A percentile compares a stretch with the other conserved stretches of the same genome.
Conservation (phyloP, 805 yeast genomes). For the Yarrowia sp. region DNA sequence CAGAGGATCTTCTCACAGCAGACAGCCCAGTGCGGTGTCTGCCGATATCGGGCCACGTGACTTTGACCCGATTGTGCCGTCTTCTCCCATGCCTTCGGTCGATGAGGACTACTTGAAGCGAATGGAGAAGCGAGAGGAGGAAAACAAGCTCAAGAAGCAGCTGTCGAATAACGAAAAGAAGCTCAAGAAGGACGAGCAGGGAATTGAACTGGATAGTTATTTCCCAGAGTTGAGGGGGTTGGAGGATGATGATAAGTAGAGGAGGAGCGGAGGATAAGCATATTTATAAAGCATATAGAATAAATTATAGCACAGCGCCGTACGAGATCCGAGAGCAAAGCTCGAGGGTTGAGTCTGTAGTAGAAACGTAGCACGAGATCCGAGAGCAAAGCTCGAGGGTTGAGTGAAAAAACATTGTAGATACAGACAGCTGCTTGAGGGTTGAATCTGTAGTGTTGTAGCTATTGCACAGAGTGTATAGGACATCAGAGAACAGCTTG, state of each 20-base stretch:
- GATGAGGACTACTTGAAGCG: not conserved
- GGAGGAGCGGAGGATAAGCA: not conserved
- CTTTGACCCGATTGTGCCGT: not conserved
- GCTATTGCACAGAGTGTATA: no score
- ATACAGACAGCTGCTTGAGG: no score
- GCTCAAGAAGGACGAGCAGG: conserved; percentile 7
- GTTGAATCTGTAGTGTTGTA: no score
- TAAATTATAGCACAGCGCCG: not conserved
- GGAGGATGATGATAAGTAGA: not conserved
- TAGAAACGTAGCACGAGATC: no score
- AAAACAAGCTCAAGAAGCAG: not conserved
- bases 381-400: no score
- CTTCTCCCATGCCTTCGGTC: conserved; percentile 23
- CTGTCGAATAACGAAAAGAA: not conserved
- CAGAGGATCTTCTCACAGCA: not conserved
- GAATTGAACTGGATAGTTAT: conserved; percentile 3
- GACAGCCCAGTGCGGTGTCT: not conserved
- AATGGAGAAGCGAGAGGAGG: conserved; percentile 9
- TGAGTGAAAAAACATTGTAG: no score
- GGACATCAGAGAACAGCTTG: no score
- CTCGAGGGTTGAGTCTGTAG: no score
- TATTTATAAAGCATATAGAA: conserved; percentile 18
- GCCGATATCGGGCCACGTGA: not conserved
- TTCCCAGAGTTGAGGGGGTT: conserved; percentile 7
- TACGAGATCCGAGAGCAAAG: not conserved